Evolutionary conservation across 805 yeast species (phyloP), one percentile per base, ranked within the genome.

Genomic region (Ogataea degrootiae): DNA sequence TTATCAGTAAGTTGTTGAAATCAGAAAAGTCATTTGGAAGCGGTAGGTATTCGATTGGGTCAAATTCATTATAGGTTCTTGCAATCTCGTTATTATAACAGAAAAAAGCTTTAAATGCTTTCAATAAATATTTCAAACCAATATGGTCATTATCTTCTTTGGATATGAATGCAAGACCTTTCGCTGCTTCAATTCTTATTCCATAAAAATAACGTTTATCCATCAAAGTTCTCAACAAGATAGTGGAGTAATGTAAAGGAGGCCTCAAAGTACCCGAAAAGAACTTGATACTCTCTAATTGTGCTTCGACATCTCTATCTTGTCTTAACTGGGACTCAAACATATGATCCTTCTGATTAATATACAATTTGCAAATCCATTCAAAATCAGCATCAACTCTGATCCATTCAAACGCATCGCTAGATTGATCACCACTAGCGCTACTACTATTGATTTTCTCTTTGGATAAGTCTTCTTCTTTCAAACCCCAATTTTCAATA

Each of bases 361-460:
- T 80, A 49, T 81, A 75, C 21, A 88, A 72, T 54, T 79, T 80
- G 50, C 96, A 88, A 43, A 94, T 85, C 99, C 99, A 94, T 64
- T 94, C 99, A 59, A 85, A 87, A 64, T 94, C 99, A 0, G 97
- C 91, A 68, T 94, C 99, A n/a, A 92, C 87, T 57, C 99, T 75
- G 36, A 94, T 75, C 99, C 99, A 94, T 59, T 94, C 99, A 66
- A 90, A 94, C 0, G 97, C 97, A 58, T 92, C 97, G 57, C 80
- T 36, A 3, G 37, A 19, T 16, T 49, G 54, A 35, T 51, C 59
- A 21, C 79, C 73, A 21, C 79, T 73, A 70, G 80, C 73, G 37
- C 70, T 70, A 38, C 83, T 90, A 17, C 48, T 50, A 36, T 37
- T 41, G 9, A 26, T 19, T 19, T 83, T 91, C 43, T 84, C 90